Evolutionary conservation across 108 stramenopile species (phyloP).

Genomic region (Skeletonema menzelii): DNA sequence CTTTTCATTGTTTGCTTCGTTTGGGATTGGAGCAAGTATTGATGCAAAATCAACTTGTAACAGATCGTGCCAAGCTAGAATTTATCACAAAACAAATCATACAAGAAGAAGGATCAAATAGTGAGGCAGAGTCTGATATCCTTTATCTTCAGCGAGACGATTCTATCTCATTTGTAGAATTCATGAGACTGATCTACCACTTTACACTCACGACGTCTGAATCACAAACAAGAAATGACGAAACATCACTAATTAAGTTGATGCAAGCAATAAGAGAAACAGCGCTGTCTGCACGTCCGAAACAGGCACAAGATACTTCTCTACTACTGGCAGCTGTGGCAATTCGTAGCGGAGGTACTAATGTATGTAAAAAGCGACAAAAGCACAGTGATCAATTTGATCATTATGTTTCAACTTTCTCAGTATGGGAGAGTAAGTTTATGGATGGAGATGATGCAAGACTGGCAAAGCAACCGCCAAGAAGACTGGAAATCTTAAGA

Average conservation of each 20-base stretch:
- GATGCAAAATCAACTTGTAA: conserved; percentile 14
- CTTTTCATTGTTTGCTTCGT: conserved; percentile 12
- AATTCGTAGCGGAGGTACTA: conserved; percentile 22
- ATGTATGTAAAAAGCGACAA: conserved; percentile 29
- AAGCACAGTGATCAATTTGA: conserved; percentile 69
- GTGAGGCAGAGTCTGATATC: background rate
- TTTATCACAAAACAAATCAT: conserved; percentile 7
- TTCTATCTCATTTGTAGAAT: conserved; percentile 29
- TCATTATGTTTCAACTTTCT: conserved; percentile 67
- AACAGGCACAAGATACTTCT: conserved; percentile 11
- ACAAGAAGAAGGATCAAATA: conserved; percentile 3
- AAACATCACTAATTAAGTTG: background rate
- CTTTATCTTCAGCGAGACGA: background rate
- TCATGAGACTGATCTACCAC: conserved; percentile 26
- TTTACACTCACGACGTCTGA: background rate
- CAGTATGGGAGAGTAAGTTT: conserved; percentile 66
- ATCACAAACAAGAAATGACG: background rate
- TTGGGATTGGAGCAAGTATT: conserved; percentile 24
- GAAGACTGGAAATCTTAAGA: conserved; percentile 67
- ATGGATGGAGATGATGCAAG: conserved; percentile 26
- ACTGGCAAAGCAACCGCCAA: background rate
- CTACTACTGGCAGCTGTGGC: conserved; percentile 26
- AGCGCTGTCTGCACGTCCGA: conserved; percentile 5
- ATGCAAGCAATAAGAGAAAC: conserved; percentile 16
- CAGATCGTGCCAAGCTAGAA: conserved; percentile 16